phyloP scores from a whole-genome alignment of 306 rosid species.

The Spatholobus suberectus region DNA sequence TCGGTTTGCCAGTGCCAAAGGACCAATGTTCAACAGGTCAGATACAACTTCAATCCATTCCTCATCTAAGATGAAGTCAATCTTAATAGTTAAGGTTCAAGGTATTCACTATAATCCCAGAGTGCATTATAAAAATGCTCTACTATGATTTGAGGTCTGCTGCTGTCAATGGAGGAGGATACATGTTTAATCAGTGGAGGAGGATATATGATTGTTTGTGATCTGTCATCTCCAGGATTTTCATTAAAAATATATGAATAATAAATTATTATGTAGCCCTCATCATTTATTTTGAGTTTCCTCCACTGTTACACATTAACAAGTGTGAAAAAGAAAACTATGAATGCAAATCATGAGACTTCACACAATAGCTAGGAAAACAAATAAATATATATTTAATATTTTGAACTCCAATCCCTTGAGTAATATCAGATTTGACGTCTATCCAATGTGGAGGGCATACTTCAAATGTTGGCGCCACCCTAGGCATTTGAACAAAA shows the following conservation, averaged over 20 bases:
- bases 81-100: slow-evolving; percentile 12
- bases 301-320: neutral
- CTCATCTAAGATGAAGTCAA: slow-evolving; percentile 9
- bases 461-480: neutral
- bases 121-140: neutral
- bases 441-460: neutral
- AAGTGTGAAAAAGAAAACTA: neutral
- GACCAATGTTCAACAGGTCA: slow-evolving; percentile 4
- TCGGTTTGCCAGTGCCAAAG: neutral
- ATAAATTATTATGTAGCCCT: neutral
- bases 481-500: neutral
- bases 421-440: neutral
- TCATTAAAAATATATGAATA: neutral
- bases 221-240: neutral
- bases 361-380: neutral
- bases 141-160: neutral
- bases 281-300: neutral
- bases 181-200: neutral
- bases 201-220: neutral
- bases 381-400: neutral
- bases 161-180: neutral
- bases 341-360: neutral
- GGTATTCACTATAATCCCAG: neutral
- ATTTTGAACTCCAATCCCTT: neutral
- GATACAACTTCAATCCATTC: neutral